Base-by-base conservation (phyloP, 2,329 filamentous ascomycete species). In the Alternaria gansuensis region DNA sequence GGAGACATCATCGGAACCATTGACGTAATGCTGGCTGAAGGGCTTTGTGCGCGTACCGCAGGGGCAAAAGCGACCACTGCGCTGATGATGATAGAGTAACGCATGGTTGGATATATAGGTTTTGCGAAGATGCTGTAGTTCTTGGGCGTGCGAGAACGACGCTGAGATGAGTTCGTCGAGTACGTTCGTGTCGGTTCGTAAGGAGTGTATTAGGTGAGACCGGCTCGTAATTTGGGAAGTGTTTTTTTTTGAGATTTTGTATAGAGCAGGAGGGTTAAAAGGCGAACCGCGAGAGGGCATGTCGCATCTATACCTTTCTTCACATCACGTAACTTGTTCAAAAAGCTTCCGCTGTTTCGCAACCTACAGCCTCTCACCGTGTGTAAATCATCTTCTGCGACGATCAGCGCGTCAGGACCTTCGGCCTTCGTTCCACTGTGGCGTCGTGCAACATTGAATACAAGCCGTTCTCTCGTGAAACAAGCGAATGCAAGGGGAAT, bases 191-290 rank as follows among this genome's bases (percentile, higher is more conserved):
- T 28, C 29, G 31, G 24, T 41, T 53, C 21, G 40, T 55, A 58
- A 66, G 39, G 52, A 51, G 29, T 31, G 51, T 63, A 60, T 62
- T 53, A 58, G 36, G 43, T 55, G 64, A 65, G 65, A 59, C 65
- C 59, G 51, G 65, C 65, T 66, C 61, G 57, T 45, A 49, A 55
- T 21, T 23, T 39, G 13, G n/a, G 31, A 17, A 17, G 10, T 31
- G 21, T 51, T 21, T 17, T 14, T 28, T 53, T 45, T 50, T 52
- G 36, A 48, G 58, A 41, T 52, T 44, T 60, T 58, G 23, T 34
- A 11, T 36, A 17, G 31, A 28, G 9, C 50, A 37, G 40, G 37
- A 43, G 36, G 28, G 56, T 34, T 13, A 41, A 37, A 45, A 23
- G 23, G 4, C 49, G 40, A 50, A 50, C 13, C 51, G 31, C 54